Percentiles rank a stretch among this genome's conserved stretches.
Evolutionary conservation across 805 yeast genomes (phyloP).

Genomic region (Nakazawaea siamensis): DNA sequence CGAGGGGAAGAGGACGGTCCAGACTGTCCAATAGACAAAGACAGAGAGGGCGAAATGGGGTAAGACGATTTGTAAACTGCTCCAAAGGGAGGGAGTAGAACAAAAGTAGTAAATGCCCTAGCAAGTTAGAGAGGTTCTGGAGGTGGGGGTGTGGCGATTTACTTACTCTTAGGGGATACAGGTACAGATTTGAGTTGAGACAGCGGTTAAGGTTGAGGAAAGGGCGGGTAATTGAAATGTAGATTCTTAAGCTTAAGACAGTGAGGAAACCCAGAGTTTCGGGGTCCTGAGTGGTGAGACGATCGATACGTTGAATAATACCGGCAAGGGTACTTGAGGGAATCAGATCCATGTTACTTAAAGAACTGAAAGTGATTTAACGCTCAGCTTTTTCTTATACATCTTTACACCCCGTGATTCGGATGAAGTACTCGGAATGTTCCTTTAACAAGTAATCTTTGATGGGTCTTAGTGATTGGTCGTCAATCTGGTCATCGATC

Average conservation of each 20-base stretch:
- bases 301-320: too few species aligned
- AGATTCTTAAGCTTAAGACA: conserved; percentile 1
- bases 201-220: conserved; percentile 5
- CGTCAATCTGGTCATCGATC: neutral
- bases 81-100: conserved; percentile 7
- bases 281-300: too few species aligned
- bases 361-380: neutral
- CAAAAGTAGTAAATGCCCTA: conserved; percentile 8
- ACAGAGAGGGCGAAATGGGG: conserved; percentile 9
- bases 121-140: neutral
- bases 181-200: conserved; percentile 5
- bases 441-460: neutral
- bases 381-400: too few species aligned
- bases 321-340: too few species aligned
- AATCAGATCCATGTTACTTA: too few species aligned
- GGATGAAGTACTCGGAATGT: conserved; percentile 4
- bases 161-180: conserved; percentile 8
- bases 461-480: neutral
- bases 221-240: conserved; percentile 5
- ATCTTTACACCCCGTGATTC: conserved; percentile 3
- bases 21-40: conserved; percentile 1
- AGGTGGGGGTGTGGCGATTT: neutral
- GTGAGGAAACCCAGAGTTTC: neutral
- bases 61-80: conserved; percentile 6
- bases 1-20: conserved; percentile 6